A percentile compares a stretch with the other conserved stretches of the same genome.
Conservation (phyloP, 306 rosid species). For the Corylus avellana region DNA sequence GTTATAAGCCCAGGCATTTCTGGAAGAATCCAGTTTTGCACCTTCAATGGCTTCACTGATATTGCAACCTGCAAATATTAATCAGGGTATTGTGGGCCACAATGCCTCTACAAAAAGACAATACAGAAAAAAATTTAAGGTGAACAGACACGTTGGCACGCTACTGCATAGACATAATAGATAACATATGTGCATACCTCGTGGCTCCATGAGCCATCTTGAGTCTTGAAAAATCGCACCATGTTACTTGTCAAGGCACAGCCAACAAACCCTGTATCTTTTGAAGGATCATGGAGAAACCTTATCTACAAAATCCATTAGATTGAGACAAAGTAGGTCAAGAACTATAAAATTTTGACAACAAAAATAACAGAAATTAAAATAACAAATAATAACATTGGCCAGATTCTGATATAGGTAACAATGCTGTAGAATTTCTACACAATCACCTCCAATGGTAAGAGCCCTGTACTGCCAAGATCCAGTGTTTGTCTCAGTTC, state of each 20-base stretch:
- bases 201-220: slow-evolving; percentile 85
- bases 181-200: slow-evolving; percentile 54
- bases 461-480: slow-evolving; percentile 79
- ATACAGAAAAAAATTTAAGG: neutral
- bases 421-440: neutral
- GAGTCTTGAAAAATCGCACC: slow-evolving; percentile 76
- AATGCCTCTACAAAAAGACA: neutral
- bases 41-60: slow-evolving; percentile 73
- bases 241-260: slow-evolving; percentile 82
- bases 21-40: slow-evolving; percentile 91
- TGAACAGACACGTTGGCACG: neutral
- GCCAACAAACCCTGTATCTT: slow-evolving; percentile 89
- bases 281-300: slow-evolving; percentile 92
- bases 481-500: slow-evolving; percentile 89
- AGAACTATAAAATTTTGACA: neutral
- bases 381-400: neutral
- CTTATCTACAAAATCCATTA: slow-evolving; percentile 58
- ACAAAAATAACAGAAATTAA: neutral
- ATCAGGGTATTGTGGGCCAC: neutral
- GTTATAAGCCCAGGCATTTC: slow-evolving; percentile 97
- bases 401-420: slow-evolving; percentile 1
- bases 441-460: slow-evolving; percentile 76
- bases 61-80: slow-evolving; percentile 59
- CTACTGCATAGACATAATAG: neutral
- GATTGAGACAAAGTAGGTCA: neutral